A percentile compares a stretch with the other conserved stretches of the same genome.
Evolutionary conservation across 345 rosid genomes (phyloP).

Genomic region (Erucastrum elatum): DNA sequence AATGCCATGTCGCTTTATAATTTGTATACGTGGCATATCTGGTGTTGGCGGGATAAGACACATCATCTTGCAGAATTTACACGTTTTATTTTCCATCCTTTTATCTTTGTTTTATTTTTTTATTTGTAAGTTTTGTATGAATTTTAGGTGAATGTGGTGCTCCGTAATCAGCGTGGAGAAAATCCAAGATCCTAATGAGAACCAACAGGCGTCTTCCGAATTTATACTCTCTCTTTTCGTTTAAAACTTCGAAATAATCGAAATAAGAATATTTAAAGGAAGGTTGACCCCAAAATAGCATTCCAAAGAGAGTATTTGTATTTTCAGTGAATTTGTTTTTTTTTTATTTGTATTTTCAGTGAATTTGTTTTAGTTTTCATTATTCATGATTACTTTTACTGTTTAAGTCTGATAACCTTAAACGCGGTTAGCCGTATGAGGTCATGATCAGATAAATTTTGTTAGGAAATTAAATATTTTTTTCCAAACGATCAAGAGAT

Average conservation of each 20-base stretch:
- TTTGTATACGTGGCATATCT: slow-evolving; percentile 10
- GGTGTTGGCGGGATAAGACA: slow-evolving; percentile 9
- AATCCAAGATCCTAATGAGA: slow-evolving; percentile 10
- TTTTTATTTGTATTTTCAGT: not conserved
- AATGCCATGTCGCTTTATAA: slow-evolving; percentile 20
- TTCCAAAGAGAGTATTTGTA: not conserved
- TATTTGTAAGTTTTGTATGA: not conserved
- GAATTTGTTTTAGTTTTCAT: not conserved
- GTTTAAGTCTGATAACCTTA: not conserved
- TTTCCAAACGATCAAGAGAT: not conserved
- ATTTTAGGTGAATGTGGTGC: not conserved
- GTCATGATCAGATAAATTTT: not conserved
- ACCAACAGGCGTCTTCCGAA: not conserved
- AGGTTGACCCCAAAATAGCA: not conserved
- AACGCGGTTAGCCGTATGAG: not conserved
- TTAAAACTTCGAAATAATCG: not conserved
- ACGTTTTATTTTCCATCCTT: not conserved
- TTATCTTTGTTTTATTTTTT: not conserved
- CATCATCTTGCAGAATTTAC: slow-evolving; percentile 11
- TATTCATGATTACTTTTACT: not conserved
- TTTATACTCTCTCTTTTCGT: not conserved
- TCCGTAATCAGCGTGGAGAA: not conserved
- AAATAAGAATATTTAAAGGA: not conserved
- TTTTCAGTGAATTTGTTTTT: not conserved
- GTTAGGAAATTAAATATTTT: not conserved